Base-by-base conservation (phyloP, 495 filamentous ascomycete genomes). In the Neohortaea acidophila region DNA sequence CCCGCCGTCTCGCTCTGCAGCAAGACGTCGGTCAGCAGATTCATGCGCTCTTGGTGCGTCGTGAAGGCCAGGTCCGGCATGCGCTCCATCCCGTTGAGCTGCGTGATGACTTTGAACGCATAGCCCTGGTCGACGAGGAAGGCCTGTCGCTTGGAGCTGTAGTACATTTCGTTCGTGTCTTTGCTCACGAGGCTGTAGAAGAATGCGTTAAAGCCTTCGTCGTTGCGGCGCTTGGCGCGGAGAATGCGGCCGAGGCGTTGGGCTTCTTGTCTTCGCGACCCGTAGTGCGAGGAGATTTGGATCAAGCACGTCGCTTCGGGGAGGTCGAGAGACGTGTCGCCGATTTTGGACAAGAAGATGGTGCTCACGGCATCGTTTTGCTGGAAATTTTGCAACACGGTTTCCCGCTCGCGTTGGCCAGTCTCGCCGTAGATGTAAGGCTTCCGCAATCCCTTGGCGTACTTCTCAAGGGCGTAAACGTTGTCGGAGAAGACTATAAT, bases 401-500 rank as follows among this genome's bases (percentile, higher is more conserved):
- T 68, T 59, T 93, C 71, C 23, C 89, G 84, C 60, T 99, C 89
- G 8, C 69, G 63, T 46, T 94, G 84, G 4, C 72, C 67, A 2
- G 89, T 99, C 45, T 77, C 82, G 39, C 89, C 89, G 57, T 79
- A 96, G 56, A 99, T 96, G 60, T 79, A 96, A 26, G 79, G 80
- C 54, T 94, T 94, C 24, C 72, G 69, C 21, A 97, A 66, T 45
- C 83, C 84, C 20, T 74, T 60, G 10, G 89, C 89, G 53, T 96
- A 94, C 18, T 69, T 64, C 52, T 84, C 72, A 29, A 97, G 69
- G 0, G 91, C 86, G 58, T 86, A 99, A 46, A 99, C 86, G 54
- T 99, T 94, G 59, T 99, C 89, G 1, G 84, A 92, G 59, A 96
- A 99, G 39, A 99, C 91, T 47, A 99, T 96, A 52, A 96, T 81